Percentiles rank a stretch among this genome's conserved stretches.
Evolutionary conservation across 257 asterid genomes (phyloP).

Genomic region (Anisodus tanguticus): DNA sequence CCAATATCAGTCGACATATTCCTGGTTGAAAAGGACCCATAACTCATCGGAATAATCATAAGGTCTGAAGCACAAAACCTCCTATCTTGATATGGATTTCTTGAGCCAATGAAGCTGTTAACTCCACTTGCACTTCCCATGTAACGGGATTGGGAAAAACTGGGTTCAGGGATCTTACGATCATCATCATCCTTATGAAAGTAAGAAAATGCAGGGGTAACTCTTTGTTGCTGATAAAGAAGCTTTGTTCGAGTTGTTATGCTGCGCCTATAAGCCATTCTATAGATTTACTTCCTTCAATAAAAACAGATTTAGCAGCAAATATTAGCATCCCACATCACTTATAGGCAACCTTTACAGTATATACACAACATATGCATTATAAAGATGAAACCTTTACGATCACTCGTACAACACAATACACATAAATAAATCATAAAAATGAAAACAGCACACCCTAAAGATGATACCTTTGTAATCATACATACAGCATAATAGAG

Average conservation of each 20-base stretch:
- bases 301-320: slow-evolving; percentile 14
- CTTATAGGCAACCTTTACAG: not conserved
- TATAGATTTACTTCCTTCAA: slow-evolving; percentile 10
- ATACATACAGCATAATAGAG: no score
- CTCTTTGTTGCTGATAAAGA: slow-evolving; percentile 67
- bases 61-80: slow-evolving; percentile 39
- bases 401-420: not conserved
- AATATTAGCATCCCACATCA: not conserved
- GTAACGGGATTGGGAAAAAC: slow-evolving; percentile 41
- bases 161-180: slow-evolving; percentile 37
- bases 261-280: slow-evolving; percentile 80
- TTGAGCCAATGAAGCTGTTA: slow-evolving; percentile 41
- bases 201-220: slow-evolving; percentile 59
- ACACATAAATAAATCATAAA: not conserved
- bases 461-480: no score
- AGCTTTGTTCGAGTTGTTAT: slow-evolving; percentile 62
- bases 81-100: slow-evolving; percentile 41
- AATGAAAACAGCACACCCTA: not conserved
- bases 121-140: slow-evolving; percentile 38
- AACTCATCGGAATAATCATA: slow-evolving; percentile 45
- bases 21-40: slow-evolving; percentile 50
- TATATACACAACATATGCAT: not conserved
- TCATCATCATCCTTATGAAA: slow-evolving; percentile 50
- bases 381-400: not conserved
- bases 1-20: slow-evolving; percentile 64